Percentiles rank a stretch among this genome's conserved stretches.
phyloP scores from a whole-genome alignment of 176 grass and related monocot species.

The Thalia dealbata region DNA sequence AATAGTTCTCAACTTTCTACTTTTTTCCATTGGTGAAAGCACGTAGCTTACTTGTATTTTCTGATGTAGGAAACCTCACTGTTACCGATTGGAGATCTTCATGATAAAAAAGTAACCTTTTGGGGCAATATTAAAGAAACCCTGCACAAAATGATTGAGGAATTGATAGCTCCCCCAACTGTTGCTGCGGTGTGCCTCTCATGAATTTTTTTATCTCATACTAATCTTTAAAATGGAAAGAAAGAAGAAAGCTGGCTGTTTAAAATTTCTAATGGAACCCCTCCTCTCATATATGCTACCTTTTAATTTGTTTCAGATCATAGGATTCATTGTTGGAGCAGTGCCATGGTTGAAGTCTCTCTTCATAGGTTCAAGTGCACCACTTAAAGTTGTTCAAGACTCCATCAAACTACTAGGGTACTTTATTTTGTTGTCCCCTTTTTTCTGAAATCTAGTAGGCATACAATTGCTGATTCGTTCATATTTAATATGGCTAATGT shows the following conservation, averaged over 20 bases:
- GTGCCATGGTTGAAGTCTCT: constrained; percentile 40
- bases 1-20: not conserved
- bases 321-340: constrained; percentile 18
- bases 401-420: constrained; percentile 25
- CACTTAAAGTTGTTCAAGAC: constrained; percentile 37
- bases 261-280: not conserved
- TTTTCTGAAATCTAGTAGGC: not conserved
- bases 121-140: constrained; percentile 35
- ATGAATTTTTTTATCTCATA: not conserved
- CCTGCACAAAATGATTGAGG: constrained; percentile 8
- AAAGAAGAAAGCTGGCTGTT: not conserved
- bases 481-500: not conserved
- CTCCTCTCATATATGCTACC: not conserved
- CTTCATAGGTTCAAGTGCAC: constrained; percentile 30
- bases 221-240: not conserved
- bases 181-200: not conserved
- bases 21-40: not conserved
- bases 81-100: not conserved
- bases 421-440: not conserved
- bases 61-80: constrained; percentile 47
- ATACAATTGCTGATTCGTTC: not conserved
- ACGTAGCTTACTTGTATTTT: not conserved
- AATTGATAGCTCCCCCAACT: constrained; percentile 14
- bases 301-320: constrained; percentile 17
- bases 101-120: constrained; percentile 28